phyloP scores from a whole-genome alignment of 2,329 filamentous ascomycete species.

The Cytospora schulzeri region DNA sequence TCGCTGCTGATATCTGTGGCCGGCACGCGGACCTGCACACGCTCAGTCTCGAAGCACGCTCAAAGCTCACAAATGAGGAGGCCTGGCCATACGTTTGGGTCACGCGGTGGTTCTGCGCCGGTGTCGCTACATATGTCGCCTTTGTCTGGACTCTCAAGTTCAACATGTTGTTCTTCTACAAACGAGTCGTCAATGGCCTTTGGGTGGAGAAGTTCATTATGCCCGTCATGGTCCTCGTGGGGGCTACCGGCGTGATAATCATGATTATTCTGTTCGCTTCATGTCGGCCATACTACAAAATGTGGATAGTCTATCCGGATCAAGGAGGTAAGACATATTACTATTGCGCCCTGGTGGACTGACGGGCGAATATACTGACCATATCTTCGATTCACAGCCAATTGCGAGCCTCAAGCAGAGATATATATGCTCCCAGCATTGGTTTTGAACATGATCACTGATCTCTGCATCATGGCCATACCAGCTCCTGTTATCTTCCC shows the following conservation, averaged over 20 bases:
- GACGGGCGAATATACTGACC: too few species aligned
- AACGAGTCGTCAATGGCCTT: conserved; percentile 39
- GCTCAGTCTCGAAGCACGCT: conserved; percentile 37
- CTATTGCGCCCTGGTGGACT: too few species aligned
- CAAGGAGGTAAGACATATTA: conserved; percentile 40
- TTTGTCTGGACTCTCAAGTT: conserved; percentile 45
- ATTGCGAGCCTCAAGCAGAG: conserved; percentile 39
- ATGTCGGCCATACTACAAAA: conserved; percentile 38
- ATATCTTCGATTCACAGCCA: conserved; percentile 18
- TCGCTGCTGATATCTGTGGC: conserved; percentile 15
- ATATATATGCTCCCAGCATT: conserved; percentile 39
- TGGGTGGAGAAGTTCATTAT: conserved; percentile 41
- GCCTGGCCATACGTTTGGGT: conserved; percentile 36
- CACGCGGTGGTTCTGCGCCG: conserved; percentile 41
- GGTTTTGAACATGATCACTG: conserved; percentile 38
- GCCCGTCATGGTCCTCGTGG: conserved; percentile 38
- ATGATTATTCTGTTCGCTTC: conserved; percentile 34
- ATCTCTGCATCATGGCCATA: conserved; percentile 40
- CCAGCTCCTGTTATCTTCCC: conserved; percentile 39
- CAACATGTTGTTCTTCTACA: conserved; percentile 45
- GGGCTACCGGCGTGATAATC: conserved; percentile 33
- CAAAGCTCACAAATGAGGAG: conserved; percentile 35
- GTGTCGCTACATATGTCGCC: conserved; percentile 38
- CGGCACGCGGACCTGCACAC: conserved; percentile 33
- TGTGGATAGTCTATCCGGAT: conserved; percentile 42